A percentile compares a stretch with the other conserved stretches of the same genome.
These are phyloP conservation scores for Cladosporium austrohemisphaericum DNA, from an alignment of 2,329 filamentous ascomycete genomes.

Conservation along the genomic window DNA sequence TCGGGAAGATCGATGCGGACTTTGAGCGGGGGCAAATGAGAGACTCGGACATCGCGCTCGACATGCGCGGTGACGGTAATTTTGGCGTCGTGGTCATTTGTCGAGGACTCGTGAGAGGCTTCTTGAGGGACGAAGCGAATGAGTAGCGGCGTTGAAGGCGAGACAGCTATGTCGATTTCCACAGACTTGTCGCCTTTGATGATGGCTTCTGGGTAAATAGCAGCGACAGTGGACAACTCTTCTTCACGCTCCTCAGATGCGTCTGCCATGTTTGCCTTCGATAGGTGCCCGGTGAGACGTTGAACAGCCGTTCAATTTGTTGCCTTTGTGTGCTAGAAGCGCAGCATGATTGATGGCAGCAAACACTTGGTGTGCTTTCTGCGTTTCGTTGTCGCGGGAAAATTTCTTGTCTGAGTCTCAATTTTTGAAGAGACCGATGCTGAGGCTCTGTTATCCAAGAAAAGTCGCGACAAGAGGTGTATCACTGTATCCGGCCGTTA, in stretches of 20 bases:
- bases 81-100: conserved; percentile 13
- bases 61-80: conserved; percentile 14
- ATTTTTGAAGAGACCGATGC: too few species aligned
- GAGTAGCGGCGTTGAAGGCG: conserved; percentile 51
- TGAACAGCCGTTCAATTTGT: too few species aligned
- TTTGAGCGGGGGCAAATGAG: conserved; percentile 54
- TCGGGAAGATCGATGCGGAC: conserved; percentile 52
- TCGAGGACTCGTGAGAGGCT: conserved; percentile 13
- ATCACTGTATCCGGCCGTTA: too few species aligned
- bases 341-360: neutral
- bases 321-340: neutral
- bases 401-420: too few species aligned
- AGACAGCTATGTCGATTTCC: conserved; percentile 53
- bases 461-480: too few species aligned
- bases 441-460: too few species aligned
- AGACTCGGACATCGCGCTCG: conserved; percentile 45
- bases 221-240: conserved; percentile 57
- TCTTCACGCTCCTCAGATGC: conserved; percentile 56
- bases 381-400: too few species aligned
- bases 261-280: conserved; percentile 32
- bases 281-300: neutral
- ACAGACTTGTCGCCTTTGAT: conserved; percentile 49
- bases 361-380: neutral
- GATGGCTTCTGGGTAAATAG: conserved; percentile 60
- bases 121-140: conserved; percentile 28